These are phyloP conservation scores for Auxenochlorella pyrenoidosa DNA, from an alignment of 139 green algal species.

Conservation along the genomic window DNA sequence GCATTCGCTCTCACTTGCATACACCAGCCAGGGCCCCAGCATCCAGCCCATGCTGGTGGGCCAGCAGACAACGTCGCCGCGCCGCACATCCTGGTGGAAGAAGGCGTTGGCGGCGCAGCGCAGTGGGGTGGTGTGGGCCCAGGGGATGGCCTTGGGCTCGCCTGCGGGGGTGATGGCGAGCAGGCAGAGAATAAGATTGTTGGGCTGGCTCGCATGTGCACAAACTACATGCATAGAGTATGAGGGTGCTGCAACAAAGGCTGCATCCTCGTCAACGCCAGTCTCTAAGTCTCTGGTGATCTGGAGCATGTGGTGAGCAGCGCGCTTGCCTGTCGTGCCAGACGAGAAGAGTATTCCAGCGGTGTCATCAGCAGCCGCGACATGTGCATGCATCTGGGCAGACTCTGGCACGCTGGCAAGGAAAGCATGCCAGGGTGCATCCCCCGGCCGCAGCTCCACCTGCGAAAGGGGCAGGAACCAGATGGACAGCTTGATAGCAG, in stretches of 20 bases:
- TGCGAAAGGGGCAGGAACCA: background rate
- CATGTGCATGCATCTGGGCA: constrained; percentile 13
- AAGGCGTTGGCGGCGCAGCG: constrained; percentile 79
- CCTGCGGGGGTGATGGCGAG: constrained; percentile 49
- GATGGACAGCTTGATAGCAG: too few relatives aligned
- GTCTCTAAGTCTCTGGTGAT: too few relatives aligned
- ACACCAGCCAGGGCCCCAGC: constrained; percentile 97
- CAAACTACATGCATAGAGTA: too few relatives aligned
- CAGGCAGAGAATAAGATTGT: too few relatives aligned
- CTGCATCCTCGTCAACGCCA: too few relatives aligned
- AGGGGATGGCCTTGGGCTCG: constrained; percentile 94
- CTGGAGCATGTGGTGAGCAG: background rate
- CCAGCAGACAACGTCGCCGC: constrained; percentile 81
- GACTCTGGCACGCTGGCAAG: constrained; percentile 30
- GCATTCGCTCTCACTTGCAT: constrained; percentile 41
- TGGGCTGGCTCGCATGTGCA: too few relatives aligned
- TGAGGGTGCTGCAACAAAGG: too few relatives aligned
- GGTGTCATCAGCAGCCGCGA: constrained; percentile 47
- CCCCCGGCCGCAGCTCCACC: constrained; percentile 36
- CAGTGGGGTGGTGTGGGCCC: constrained; percentile 87
- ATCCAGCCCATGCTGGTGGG: constrained; percentile 97
- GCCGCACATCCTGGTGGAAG: constrained; percentile 75
- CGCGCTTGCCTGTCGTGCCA: constrained; percentile 81
- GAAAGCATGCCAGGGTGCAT: constrained; percentile 68
- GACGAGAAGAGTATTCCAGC: constrained; percentile 94